These are phyloP conservation scores for Zhuliangozyma blackwelliae DNA, from an alignment of 1,139 yeast genomes.

Conservation along the genomic window DNA sequence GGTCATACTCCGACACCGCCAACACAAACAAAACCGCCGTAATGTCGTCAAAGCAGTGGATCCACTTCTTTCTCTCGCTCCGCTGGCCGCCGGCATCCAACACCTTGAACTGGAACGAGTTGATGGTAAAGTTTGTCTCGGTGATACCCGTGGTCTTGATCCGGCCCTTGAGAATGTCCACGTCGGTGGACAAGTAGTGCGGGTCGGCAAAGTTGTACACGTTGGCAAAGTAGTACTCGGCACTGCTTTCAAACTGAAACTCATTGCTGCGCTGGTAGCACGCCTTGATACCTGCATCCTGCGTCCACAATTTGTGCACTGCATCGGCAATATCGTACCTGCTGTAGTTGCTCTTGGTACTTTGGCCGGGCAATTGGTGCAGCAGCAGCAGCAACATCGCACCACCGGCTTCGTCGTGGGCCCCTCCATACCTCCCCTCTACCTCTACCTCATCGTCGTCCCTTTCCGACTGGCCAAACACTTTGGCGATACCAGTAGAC, in stretches of 20 bases:
- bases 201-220: constrained; percentile 60
- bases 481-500: constrained; percentile 48
- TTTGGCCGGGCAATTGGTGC: neutral
- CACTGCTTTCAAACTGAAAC: constrained; percentile 80
- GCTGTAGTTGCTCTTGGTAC: constrained; percentile 8
- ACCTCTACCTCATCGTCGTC: constrained; percentile 7
- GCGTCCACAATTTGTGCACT: constrained; percentile 59
- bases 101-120: constrained; percentile 65
- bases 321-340: constrained; percentile 60
- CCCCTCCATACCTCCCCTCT: neutral
- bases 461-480: constrained; percentile 31
- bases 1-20: constrained; percentile 91
- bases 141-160: constrained; percentile 95
- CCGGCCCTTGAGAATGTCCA: constrained; percentile 83
- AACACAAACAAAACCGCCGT: constrained; percentile 88
- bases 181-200: constrained; percentile 67
- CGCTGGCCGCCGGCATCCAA: constrained; percentile 98
- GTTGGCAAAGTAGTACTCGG: constrained; percentile 71
- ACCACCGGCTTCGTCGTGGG: neutral
- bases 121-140: constrained; percentile 73
- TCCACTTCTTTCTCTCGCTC: constrained; percentile 92
- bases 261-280: constrained; percentile 65
- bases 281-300: constrained; percentile 61
- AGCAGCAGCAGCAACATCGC: too few relatives aligned
- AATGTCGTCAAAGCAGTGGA: constrained; percentile 90